Evolutionary conservation across 2,329 filamentous ascomycete species (phyloP).

Genomic region (Fusarium scirpi): DNA sequence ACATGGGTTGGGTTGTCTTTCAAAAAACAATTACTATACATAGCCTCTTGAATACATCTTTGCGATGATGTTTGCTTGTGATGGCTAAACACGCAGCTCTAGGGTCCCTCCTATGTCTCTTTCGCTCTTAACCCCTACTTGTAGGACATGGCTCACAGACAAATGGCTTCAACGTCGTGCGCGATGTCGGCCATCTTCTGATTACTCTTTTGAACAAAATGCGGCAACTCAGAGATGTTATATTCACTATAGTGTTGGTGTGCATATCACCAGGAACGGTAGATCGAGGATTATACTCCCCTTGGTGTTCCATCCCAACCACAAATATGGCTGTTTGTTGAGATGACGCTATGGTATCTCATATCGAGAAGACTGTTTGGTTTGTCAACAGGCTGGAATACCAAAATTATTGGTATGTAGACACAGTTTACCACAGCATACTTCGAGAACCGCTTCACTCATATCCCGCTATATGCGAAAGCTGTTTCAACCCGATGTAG

Average conservation of each 20-base stretch:
- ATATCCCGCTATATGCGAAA: too few species aligned
- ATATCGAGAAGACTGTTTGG: neutral
- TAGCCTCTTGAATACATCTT: conserved; percentile 37
- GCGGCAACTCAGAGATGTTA: too few species aligned
- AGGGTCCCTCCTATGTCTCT: neutral
- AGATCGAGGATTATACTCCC: neutral
- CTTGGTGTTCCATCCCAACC: neutral
- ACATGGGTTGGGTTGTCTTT: conserved; percentile 30
- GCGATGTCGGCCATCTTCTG: neutral
- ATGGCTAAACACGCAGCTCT: conserved; percentile 18
- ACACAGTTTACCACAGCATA: too few species aligned
- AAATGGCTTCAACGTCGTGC: neutral
- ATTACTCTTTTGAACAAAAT: neutral
- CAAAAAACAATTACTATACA: conserved; percentile 23
- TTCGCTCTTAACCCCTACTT: neutral
- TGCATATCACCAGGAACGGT: neutral
- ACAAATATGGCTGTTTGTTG: neutral
- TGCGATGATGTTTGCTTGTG: conserved; percentile 22
- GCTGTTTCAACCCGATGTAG: too few species aligned
- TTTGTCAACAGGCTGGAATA: neutral
- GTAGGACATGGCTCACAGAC: neutral
- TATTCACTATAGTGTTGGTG: neutral
- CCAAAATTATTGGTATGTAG: neutral
- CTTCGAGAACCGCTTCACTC: neutral
- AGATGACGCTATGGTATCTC: neutral